Percentiles rank a stretch among this genome's conserved stretches.
Conservation (phyloP, 371 early-diverging fungal species). For the Zopfochytrium polystomum region DNA sequence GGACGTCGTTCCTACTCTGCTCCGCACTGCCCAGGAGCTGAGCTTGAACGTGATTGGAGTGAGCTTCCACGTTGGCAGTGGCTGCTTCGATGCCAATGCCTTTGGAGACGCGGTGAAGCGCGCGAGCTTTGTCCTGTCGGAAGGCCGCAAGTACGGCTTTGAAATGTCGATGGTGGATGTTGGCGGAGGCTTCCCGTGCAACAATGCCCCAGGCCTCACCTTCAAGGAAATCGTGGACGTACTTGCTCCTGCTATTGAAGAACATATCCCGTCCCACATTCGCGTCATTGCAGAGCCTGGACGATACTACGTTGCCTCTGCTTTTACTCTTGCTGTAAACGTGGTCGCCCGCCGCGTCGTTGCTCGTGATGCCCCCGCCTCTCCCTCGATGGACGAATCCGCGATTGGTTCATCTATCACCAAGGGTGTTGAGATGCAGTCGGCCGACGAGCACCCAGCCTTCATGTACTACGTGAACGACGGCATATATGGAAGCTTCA, state of each 20-base stretch:
- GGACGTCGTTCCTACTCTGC: constrained; percentile 61
- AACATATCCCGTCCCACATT: constrained; percentile 71
- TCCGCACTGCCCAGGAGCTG: constrained; percentile 75
- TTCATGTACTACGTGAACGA: constrained; percentile 97
- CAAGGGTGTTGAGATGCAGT: constrained; percentile 11
- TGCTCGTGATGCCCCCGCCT: constrained; percentile 29
- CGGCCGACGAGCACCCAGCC: constrained; percentile 52
- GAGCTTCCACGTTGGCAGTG: constrained; percentile 89
- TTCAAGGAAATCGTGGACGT: constrained; percentile 84
- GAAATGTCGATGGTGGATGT: constrained; percentile 82
- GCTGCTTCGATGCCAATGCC: constrained; percentile 86
- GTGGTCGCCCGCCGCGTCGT: constrained; percentile 83
- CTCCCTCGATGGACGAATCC: background rate
- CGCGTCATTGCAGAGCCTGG: constrained; percentile 97
- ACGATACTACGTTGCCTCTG: constrained; percentile 90
- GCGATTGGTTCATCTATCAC: background rate
- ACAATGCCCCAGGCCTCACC: constrained; percentile 66
- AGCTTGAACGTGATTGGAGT: constrained; percentile 87
- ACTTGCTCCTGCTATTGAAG: constrained; percentile 74
- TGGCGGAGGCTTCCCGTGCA: constrained; percentile 97
- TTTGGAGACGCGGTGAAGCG: constrained; percentile 86
- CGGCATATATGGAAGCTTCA: constrained; percentile 96
- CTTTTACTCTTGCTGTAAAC: constrained; percentile 88
- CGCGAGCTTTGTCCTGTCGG: constrained; percentile 84
- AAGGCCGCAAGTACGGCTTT: constrained; percentile 72